Conservation (phyloP, 768 basidiomycete species). For the Rhodocollybia butyracea region DNA sequence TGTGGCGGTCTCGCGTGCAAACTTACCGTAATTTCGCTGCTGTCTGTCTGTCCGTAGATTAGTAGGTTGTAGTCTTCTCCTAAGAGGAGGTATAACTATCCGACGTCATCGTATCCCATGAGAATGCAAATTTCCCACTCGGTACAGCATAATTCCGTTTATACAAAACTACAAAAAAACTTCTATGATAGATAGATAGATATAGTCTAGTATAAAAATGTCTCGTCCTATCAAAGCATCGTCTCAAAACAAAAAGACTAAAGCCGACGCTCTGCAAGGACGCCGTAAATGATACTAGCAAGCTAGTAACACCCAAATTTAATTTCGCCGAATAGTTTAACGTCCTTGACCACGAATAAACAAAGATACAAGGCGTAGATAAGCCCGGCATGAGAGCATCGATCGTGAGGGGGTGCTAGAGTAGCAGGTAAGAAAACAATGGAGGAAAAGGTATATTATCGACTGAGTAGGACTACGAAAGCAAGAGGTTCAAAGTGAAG, state of each 20-base stretch:
- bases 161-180: not conserved
- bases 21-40: no score
- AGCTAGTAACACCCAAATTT: not conserved
- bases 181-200: not conserved
- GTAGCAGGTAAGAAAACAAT: no score
- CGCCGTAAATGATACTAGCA: not conserved
- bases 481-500: no score
- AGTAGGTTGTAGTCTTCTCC: no score
- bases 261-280: conserved; percentile 8
- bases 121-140: no score
- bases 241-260: not conserved
- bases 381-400: conserved; percentile 8
- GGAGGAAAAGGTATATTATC: not conserved
- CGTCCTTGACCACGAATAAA: not conserved
- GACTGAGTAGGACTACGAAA: no score
- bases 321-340: conserved; percentile 9
- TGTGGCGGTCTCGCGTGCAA: no score
- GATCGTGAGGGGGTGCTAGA: no score
- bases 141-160: not conserved
- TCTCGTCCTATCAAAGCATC: conserved; percentile 8
- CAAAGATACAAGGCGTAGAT: conserved; percentile 6
- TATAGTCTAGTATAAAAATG: not conserved
- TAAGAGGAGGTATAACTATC: no score
- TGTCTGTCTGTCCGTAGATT: no score
- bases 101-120: no score